Base-by-base conservation (phyloP, 225 moss, liverwort and hornwort genomes). In the Marchantia polymorpha region DNA sequence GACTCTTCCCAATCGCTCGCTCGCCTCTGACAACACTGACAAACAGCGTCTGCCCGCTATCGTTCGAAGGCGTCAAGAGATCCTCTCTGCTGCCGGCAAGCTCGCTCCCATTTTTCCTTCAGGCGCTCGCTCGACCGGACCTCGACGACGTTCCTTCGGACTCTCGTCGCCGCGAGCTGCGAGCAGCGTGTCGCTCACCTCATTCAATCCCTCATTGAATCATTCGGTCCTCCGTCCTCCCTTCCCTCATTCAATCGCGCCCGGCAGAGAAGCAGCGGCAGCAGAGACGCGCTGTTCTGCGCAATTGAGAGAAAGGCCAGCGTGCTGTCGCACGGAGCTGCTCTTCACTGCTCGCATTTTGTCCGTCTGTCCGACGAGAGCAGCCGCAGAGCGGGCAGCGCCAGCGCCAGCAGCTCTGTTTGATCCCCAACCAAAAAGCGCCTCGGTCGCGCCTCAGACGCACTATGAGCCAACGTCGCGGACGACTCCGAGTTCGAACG, bases 61-160 rank as follows among this genome's bases (percentile, higher is more conserved):
- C 71, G 3, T 47, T 49, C 70, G 20, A 73, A 54, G 27, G 54
- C 7, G 54, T 14, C 8, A 23, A 53, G 29, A 72, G 72, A 72
- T 72, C 20, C 72, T 51, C 73, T 73, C 73, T 73, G 23, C 73
- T 29, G 53, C 73, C 25, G 13, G 25, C 46, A 48, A 72, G 52
- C 52, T 72, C 20, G 10, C 47, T 39, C 39, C 39, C 39, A 39
- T 39, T 39, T 39, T 39, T 39, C 39, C 39, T 39, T 39, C 39
- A 39, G 39, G 3, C 19, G 11, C 72, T 72, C 51, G 51, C 52
- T 72, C 72, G 25, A 27, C 27, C 14, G 73, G 23, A 73, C 27
- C 53, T 29, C 54, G 15, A 12, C 8, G 0, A 46, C 49, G 4
- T 31, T 51, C 71, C 20, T 31, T 47, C 71, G 0, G n/a, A 50